A percentile compares a stretch with the other conserved stretches of the same genome.
Conservation (phyloP, 257 asterid species). For the Salvia miltiorrhiza region DNA sequence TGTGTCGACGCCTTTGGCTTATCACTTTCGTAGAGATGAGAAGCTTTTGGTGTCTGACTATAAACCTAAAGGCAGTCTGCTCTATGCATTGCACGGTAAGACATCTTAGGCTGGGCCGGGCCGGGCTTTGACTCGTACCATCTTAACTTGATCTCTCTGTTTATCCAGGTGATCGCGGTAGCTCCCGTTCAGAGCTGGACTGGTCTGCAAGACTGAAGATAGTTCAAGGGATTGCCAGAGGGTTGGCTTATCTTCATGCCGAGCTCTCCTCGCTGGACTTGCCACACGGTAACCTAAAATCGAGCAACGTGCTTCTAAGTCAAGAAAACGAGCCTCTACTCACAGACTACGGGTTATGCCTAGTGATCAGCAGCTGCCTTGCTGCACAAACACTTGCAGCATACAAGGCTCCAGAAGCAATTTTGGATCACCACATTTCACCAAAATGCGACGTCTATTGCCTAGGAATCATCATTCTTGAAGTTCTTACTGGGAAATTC, state of each 20-base stretch:
- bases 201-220: constrained; percentile 63
- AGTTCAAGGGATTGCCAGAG: constrained; percentile 62
- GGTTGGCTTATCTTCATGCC: constrained; percentile 52
- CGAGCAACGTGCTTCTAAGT: constrained; percentile 66
- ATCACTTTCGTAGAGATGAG: constrained; percentile 69
- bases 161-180: constrained; percentile 52
- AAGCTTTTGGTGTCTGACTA: constrained; percentile 65
- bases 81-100: constrained; percentile 58
- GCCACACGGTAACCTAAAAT: constrained; percentile 85
- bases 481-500: constrained; percentile 65
- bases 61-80: constrained; percentile 63
- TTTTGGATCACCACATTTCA: constrained; percentile 32
- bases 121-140: not conserved
- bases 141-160: not conserved
- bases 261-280: constrained; percentile 43
- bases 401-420: constrained; percentile 68
- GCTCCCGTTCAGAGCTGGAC: constrained; percentile 43
- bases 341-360: constrained; percentile 51
- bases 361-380: constrained; percentile 35
- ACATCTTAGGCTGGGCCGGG: not conserved
- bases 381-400: constrained; percentile 55
- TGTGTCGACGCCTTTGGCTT: constrained; percentile 65
- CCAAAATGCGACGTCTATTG: constrained; percentile 71
- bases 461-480: constrained; percentile 72
- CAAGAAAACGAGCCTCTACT: constrained; percentile 54